Evolutionary conservation across 75 land plant genomes (phyloP).

Genomic region (Sequoia sempervirens): DNA sequence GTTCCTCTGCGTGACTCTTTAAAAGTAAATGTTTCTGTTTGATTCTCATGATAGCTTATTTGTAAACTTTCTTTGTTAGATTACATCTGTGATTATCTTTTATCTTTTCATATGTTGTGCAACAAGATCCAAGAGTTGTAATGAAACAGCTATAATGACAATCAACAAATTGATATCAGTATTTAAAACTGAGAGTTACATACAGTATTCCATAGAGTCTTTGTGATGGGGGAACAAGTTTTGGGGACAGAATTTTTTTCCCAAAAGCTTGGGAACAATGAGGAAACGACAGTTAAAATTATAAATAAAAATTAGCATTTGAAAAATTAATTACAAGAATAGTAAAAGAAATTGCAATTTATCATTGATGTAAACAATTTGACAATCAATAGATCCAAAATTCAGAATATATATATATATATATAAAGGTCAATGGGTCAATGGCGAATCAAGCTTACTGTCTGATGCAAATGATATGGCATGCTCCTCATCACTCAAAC

Average conservation of each 20-base stretch:
- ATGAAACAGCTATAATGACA: not conserved
- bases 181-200: not conserved
- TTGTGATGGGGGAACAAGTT: not conserved
- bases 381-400: too few species aligned
- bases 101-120: not conserved
- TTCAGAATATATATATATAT: too few species aligned
- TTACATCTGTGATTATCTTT: not conserved
- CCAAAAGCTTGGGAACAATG: not conserved
- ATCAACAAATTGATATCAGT: not conserved
- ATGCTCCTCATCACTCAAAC: too few species aligned
- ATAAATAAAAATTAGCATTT: too few species aligned
- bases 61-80: not conserved
- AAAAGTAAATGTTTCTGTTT: conserved; percentile 47
- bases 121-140: not conserved
- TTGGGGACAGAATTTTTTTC: not conserved
- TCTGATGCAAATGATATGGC: too few species aligned
- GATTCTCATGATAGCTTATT: not conserved
- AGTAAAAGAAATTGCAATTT: too few species aligned
- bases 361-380: too few species aligned
- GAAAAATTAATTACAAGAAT: too few species aligned
- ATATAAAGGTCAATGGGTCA: too few species aligned
- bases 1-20: conserved; percentile 73
- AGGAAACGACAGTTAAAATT: too few species aligned
- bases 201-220: too few species aligned
- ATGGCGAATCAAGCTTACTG: too few species aligned